Evolutionary conservation across 2,329 filamentous ascomycete species (phyloP).

Genomic region (Diaporthe sp.): DNA sequence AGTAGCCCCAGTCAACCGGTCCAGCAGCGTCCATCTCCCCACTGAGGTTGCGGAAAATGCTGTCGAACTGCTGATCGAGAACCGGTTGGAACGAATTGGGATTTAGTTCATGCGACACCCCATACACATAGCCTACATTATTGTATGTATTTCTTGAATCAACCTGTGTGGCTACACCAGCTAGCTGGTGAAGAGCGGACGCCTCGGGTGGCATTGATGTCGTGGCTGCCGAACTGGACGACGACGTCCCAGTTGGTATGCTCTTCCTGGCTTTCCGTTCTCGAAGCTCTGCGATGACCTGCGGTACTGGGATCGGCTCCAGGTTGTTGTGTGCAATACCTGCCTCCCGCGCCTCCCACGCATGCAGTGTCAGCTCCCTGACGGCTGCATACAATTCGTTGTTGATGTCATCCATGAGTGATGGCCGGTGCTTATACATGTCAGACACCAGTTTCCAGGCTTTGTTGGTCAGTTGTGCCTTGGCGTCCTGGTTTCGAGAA

Average conservation of each 20-base stretch:
- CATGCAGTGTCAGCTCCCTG: conserved; percentile 37
- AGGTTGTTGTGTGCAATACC: conserved; percentile 26
- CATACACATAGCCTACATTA: neutral
- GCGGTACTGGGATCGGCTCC: conserved; percentile 14
- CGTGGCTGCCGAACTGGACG: conserved; percentile 2
- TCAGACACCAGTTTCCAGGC: conserved; percentile 37
- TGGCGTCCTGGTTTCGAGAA: conserved; percentile 36
- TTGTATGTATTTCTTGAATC: conserved; percentile 28
- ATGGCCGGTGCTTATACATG: conserved; percentile 35
- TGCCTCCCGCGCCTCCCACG: conserved; percentile 39
- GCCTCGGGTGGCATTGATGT: conserved; percentile 21
- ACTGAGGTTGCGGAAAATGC: conserved; percentile 32
- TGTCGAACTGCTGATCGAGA: conserved; percentile 31
- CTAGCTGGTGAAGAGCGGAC: conserved; percentile 33
- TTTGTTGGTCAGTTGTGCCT: conserved; percentile 31
- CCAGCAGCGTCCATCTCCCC: conserved; percentile 31
- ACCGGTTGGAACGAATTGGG: conserved; percentile 18
- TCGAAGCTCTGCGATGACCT: conserved; percentile 30
- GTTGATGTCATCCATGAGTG: conserved; percentile 29
- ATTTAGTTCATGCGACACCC: neutral
- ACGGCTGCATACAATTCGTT: conserved; percentile 37
- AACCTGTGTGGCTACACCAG: conserved; percentile 33
- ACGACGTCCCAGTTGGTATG: neutral
- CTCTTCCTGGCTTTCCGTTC: conserved; percentile 30
- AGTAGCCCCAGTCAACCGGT: conserved; percentile 34